Evolutionary conservation across 169 alveolate species (phyloP).

Genomic region (Plasmodium knowlesi): DNA sequence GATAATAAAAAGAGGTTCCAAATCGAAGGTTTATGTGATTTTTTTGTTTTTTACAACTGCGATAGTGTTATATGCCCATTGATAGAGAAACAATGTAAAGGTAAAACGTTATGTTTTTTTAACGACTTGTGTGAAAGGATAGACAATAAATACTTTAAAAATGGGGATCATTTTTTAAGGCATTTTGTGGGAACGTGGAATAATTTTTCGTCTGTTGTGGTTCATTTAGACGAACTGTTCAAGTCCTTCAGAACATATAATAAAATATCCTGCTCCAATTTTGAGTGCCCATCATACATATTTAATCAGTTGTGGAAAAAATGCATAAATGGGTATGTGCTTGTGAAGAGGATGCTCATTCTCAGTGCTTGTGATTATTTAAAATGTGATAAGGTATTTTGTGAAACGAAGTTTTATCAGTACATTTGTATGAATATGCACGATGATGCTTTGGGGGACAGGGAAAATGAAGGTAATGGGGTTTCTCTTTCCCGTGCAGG

Average conservation of each 20-base stretch:
- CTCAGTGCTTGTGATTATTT: constrained; percentile 49
- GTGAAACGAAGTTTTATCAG: constrained; percentile 44
- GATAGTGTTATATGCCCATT: constrained; percentile 36
- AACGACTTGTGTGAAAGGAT: constrained; percentile 6
- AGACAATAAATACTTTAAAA: constrained; percentile 44
- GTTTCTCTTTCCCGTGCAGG: background rate
- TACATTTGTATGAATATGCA: constrained; percentile 34
- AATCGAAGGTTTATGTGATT: constrained; percentile 31
- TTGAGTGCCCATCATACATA: constrained; percentile 28
- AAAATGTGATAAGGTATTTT: constrained; percentile 37
- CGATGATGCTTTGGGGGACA: background rate
- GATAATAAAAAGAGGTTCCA: constrained; percentile 33
- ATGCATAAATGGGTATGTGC: constrained; percentile 11
- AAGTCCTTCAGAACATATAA: constrained; percentile 28
- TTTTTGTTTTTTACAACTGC: constrained; percentile 61
- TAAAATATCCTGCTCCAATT: constrained; percentile 12
- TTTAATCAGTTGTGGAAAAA: constrained; percentile 47
- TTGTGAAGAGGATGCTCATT: constrained; percentile 20
- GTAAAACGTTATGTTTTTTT: constrained; percentile 32
- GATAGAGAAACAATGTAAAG: constrained; percentile 42
- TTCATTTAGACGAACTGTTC: constrained; percentile 53
- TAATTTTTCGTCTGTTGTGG: constrained; percentile 30
- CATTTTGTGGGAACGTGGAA: constrained; percentile 47
- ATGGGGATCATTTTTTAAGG: constrained; percentile 46
- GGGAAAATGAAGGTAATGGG: background rate